Base-by-base conservation (phyloP, 495 filamentous ascomycete genomes). In the Aspergillus homomorphus region DNA sequence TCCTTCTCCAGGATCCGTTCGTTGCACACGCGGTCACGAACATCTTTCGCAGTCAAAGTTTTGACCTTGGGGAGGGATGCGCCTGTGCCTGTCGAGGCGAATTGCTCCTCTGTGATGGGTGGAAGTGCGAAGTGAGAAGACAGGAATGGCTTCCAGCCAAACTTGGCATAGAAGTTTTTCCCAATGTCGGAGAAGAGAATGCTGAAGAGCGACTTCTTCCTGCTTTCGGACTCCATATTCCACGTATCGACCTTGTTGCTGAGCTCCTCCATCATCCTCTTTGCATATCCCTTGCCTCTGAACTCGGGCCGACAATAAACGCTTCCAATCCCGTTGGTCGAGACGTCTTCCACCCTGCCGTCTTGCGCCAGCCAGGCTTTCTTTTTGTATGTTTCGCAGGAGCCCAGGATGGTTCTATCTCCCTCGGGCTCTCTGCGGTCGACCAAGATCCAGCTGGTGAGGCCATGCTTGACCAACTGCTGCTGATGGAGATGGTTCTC, bases 171-270 rank as follows among this genome's bases (percentile, higher is more conserved):
- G 71, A 95, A 97, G n/a, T 72, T 71, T 77, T 95, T 96, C 4
- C 94, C 94, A 64, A 98, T 96, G 70, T 98, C 94, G 10, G 92
- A 97, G 73, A 87, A 98, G 30, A 98, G 72, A 22, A 93, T 83
- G 9, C 87, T 87, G 66, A 89, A 91, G 19, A 84, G 57, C 15
- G 72, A 70, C 21, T 69, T 69, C 53, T 70, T 64, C 18, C 72
- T 67, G 1, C 45, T 43, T 48, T 77, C 69, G 33, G 70, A 66
- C 6, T 77, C 78, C 38, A 71, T 74, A 56, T 83, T 75, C 79
- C 79, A 83, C 15, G 64, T 79, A 65, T 81, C 73, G 46, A 86
- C 69, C 62, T 71, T 79, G 61, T 61, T 73, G 53, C 74, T 77
- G 53, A 86, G 60, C 62, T 83, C 83, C 46, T 77, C 73, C 61